Evolutionary conservation across 441 rosid genomes (phyloP).

Genomic region (Erodium moschatum): DNA sequence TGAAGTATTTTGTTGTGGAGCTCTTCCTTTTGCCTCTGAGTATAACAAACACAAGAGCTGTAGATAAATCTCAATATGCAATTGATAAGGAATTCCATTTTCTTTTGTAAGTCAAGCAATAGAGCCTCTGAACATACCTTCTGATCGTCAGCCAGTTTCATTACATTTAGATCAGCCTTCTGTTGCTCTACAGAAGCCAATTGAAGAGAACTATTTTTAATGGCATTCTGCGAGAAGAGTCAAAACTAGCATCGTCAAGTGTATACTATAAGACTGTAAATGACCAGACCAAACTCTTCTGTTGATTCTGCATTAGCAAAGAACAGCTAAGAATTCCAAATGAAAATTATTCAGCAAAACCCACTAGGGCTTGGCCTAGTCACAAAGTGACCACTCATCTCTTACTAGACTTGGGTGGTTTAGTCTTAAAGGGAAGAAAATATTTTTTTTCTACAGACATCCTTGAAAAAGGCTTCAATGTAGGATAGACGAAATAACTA

Average conservation of each 20-base stretch:
- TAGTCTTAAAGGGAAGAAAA: too few species aligned
- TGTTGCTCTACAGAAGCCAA: slow-evolving; percentile 72
- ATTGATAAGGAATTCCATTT: neutral
- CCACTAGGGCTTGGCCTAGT: too few species aligned
- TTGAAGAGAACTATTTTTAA: slow-evolving; percentile 43
- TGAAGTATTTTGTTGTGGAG: slow-evolving; percentile 10
- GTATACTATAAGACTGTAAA: too few species aligned
- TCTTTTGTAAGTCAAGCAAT: slow-evolving; percentile 2
- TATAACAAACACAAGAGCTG: neutral
- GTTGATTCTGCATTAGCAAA: too few species aligned
- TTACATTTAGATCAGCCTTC: slow-evolving; percentile 58
- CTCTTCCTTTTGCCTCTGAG: neutral
- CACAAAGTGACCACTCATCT: too few species aligned
- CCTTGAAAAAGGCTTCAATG: neutral
- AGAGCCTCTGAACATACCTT: slow-evolving; percentile 41
- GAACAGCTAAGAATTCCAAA: too few species aligned
- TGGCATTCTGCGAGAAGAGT: too few species aligned
- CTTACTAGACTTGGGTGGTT: too few species aligned
- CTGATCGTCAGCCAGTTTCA: slow-evolving; percentile 80
- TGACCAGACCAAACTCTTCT: too few species aligned
- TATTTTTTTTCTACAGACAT: slow-evolving; percentile 26
- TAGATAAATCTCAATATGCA: neutral
- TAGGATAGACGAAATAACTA: neutral
- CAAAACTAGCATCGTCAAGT: too few species aligned
- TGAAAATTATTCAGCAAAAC: too few species aligned